phyloP scores from a whole-genome alignment of 78 protist species.

The Pigoraptor vietnamica region DNA sequence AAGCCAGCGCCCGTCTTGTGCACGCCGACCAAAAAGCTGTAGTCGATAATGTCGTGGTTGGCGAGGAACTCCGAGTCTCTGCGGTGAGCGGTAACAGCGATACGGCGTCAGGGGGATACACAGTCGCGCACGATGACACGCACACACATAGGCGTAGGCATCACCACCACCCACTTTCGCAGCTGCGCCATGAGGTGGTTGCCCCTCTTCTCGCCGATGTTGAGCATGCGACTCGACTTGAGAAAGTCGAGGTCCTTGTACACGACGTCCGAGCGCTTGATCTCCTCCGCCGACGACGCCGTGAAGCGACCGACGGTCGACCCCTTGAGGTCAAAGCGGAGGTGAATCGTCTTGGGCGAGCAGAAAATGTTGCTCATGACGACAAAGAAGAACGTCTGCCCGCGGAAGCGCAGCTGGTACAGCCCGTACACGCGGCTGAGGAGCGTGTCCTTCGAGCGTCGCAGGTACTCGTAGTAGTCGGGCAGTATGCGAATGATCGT shows the following conservation, averaged over 20 bases:
- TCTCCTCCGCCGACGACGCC: not conserved
- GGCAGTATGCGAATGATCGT: not conserved
- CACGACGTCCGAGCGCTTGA: not conserved
- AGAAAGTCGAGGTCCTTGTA: not conserved
- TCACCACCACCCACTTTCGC: not conserved
- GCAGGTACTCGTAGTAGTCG: not conserved
- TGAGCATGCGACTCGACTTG: not conserved
- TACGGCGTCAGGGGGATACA: no score
- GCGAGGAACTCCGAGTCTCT: not conserved
- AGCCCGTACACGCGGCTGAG: not conserved
- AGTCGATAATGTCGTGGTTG: not conserved
- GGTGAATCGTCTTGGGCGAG: not conserved
- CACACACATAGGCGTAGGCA: not conserved
- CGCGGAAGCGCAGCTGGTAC: not conserved
- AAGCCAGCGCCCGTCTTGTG: not conserved
- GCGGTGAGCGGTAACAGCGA: no score
- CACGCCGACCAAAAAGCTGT: not conserved
- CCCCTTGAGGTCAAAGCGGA: not conserved
- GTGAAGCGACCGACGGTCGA: not conserved
- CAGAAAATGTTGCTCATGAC: not conserved
- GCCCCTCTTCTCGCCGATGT: not conserved
- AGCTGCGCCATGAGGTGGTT: not conserved
- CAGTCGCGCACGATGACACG: not conserved
- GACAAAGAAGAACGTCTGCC: not conserved
- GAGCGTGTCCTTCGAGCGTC: not conserved